These are phyloP conservation scores for Daedaleopsis nitida DNA, from an alignment of 768 basidiomycete species.

Conservation along the genomic window DNA sequence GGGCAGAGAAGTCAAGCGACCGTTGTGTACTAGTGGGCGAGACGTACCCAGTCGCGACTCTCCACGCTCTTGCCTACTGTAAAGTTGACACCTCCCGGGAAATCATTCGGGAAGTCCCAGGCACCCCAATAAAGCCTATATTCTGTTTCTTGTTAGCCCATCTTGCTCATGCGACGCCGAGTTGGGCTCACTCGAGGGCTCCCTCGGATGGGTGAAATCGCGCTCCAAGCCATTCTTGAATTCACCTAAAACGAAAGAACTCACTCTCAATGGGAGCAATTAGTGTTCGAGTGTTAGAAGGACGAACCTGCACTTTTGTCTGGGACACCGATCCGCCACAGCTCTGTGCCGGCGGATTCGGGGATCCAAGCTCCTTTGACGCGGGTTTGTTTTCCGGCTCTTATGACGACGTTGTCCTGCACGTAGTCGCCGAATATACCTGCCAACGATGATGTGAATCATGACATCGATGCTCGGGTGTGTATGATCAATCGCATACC, in stretches of 20 bases:
- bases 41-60: slow-evolving; percentile 23
- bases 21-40: not conserved
- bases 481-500: slow-evolving; percentile 5
- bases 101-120: slow-evolving; percentile 32
- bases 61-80: slow-evolving; percentile 29
- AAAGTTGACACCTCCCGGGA: slow-evolving; percentile 33
- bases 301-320: slow-evolving; percentile 22
- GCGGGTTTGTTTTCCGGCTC: slow-evolving; percentile 15
- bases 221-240: slow-evolving; percentile 28
- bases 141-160: slow-evolving; percentile 10
- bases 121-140: slow-evolving; percentile 31
- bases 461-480: not conserved
- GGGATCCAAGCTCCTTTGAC: slow-evolving; percentile 24
- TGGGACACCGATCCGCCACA: slow-evolving; percentile 31
- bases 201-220: slow-evolving; percentile 23
- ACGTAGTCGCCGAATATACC: slow-evolving; percentile 33
- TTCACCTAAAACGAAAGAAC: slow-evolving; percentile 20
- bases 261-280: not conserved
- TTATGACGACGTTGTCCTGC: slow-evolving; percentile 26
- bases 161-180: too few species aligned
- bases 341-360: slow-evolving; percentile 27
- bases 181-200: slow-evolving; percentile 16
- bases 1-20: not conserved
- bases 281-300: not conserved
- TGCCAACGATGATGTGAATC: not conserved